Conservation (phyloP, 164 flowering plant genomes). For the Liriodendron chinense region DNA sequence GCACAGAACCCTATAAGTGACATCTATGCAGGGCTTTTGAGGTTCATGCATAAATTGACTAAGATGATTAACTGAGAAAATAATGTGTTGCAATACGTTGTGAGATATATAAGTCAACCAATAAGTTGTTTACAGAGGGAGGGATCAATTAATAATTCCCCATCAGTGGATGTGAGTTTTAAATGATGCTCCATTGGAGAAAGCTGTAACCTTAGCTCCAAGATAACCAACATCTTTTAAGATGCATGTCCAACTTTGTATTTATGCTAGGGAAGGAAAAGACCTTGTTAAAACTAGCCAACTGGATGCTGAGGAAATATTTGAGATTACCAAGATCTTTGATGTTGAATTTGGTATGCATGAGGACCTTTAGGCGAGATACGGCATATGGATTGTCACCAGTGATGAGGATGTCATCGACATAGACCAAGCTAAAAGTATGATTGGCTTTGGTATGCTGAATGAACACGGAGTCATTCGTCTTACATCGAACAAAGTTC, state of each 20-base stretch:
- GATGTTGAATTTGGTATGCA: not conserved
- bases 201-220: not conserved
- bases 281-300: not conserved
- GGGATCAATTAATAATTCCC: not conserved
- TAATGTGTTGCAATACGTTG: too few relatives aligned
- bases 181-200: constrained; percentile 4
- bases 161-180: not conserved
- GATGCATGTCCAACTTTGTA: not conserved
- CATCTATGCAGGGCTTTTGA: not conserved
- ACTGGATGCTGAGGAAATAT: not conserved
- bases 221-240: not conserved
- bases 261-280: not conserved
- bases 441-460: too few relatives aligned
- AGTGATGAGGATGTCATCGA: too few relatives aligned
- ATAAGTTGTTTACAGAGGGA: too few relatives aligned
- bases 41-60: not conserved
- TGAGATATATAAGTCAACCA: too few relatives aligned
- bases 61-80: too few relatives aligned
- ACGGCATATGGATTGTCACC: not conserved
- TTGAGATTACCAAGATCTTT: too few relatives aligned
- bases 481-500: not conserved
- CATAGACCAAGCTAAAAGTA: not conserved
- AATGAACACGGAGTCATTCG: not conserved
- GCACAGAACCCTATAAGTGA: not conserved
- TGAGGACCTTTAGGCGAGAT: not conserved